Percentiles rank a stretch among this genome's conserved stretches.
These are phyloP conservation scores for Fraxinus xanthoxyloides DNA, from an alignment of 305 asterid species.

Conservation along the genomic window DNA sequence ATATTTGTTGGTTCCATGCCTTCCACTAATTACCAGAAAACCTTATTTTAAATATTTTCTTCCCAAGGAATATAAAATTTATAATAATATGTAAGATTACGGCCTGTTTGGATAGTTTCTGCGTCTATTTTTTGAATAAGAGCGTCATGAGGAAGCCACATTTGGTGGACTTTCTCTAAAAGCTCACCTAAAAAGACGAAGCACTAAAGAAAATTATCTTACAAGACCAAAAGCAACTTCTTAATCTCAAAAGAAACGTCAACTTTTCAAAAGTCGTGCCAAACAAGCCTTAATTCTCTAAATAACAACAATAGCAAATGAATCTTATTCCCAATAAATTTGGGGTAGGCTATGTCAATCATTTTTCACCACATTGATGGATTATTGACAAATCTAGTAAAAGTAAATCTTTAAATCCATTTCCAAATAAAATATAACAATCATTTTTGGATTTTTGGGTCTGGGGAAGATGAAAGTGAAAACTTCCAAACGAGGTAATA, in stretches of 20 bases:
- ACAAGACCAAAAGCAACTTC: not conserved
- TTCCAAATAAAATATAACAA: not conserved
- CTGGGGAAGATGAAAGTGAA: not conserved
- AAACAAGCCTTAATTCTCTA: not conserved
- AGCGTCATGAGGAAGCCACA: not conserved
- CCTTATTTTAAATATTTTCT: not conserved
- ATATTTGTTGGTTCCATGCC: not conserved
- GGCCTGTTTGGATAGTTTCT: not conserved
- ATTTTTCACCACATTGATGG: not conserved
- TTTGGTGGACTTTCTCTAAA: not conserved
- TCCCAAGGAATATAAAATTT: not conserved
- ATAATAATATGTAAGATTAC: not conserved
- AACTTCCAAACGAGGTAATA: not conserved
- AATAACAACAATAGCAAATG: not conserved
- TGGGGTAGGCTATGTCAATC: not conserved
- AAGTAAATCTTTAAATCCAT: not conserved
- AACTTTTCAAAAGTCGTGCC: not conserved
- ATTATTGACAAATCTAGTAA: not conserved
- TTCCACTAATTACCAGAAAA: not conserved
- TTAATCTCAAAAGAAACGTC: not conserved
- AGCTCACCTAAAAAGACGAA: not conserved
- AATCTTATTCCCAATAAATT: not conserved
- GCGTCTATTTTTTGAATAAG: not conserved
- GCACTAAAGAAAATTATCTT: not conserved
- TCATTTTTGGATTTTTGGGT: not conserved